phyloP scores from a whole-genome alignment of 2,329 filamentous ascomycete species.

The Hawksworthiomyces lignivorus region DNA sequence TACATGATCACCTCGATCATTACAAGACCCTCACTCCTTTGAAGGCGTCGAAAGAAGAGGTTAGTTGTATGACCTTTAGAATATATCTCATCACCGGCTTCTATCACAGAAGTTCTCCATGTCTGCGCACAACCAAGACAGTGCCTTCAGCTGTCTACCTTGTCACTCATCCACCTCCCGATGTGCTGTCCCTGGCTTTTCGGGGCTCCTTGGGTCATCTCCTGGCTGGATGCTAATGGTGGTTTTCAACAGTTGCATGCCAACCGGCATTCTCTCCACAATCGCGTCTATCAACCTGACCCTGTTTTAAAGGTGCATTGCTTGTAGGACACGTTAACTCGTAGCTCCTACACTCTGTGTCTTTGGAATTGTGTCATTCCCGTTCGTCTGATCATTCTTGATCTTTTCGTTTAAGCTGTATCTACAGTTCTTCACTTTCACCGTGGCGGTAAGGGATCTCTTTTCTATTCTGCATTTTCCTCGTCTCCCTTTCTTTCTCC shows the following conservation, averaged over 20 bases:
- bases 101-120: no score
- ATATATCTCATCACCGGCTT: no score
- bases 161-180: background rate
- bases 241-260: slow-evolving; percentile 33
- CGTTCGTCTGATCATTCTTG: slow-evolving; percentile 26
- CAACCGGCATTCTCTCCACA: slow-evolving; percentile 27
- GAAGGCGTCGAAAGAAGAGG: slow-evolving; percentile 18
- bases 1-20: slow-evolving; percentile 18
- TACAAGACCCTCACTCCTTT: slow-evolving; percentile 12
- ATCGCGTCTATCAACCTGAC: slow-evolving; percentile 33
- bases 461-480: slow-evolving; percentile 11
- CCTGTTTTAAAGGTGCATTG: slow-evolving; percentile 29
- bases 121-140: no score
- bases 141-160: background rate
- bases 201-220: no score
- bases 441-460: slow-evolving; percentile 43
- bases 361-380: slow-evolving; percentile 41
- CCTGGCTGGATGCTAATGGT: no score
- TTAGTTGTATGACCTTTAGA: no score
- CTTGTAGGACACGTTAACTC: slow-evolving; percentile 58
- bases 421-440: no score
- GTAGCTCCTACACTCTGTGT: slow-evolving; percentile 45
- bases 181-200: slow-evolving; percentile 1
- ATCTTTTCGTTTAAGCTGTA: no score
- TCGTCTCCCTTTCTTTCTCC: slow-evolving; percentile 3